phyloP scores from a whole-genome alignment of 352 stramenopile genomes.

The Phytophthora pistaciae region DNA sequence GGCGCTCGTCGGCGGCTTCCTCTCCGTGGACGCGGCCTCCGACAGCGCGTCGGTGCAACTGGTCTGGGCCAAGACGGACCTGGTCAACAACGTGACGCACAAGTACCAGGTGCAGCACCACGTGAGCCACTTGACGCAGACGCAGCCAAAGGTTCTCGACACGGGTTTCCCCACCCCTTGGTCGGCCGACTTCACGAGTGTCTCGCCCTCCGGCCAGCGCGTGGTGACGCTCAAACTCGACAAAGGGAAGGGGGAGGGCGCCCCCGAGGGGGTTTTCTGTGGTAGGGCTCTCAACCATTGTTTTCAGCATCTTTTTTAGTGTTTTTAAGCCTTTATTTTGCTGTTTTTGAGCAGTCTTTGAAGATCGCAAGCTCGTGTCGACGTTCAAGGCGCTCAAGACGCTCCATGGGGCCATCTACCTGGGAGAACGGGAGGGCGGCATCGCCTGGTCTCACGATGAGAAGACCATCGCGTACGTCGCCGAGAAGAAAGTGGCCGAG shows the following conservation, averaged over 20 bases:
- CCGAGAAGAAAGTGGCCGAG: slow-evolving; percentile 68
- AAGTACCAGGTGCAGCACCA: slow-evolving; percentile 72
- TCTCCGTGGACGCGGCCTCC: slow-evolving; percentile 31
- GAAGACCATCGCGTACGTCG: slow-evolving; percentile 75
- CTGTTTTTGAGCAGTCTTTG: slow-evolving; percentile 45
- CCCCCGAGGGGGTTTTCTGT: slow-evolving; percentile 58
- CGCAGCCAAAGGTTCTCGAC: slow-evolving; percentile 36
- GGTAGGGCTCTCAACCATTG: slow-evolving; percentile 15
- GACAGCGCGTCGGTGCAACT: slow-evolving; percentile 54
- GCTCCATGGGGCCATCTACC: slow-evolving; percentile 77
- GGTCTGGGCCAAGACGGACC: slow-evolving; percentile 68
- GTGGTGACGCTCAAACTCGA: slow-evolving; percentile 71
- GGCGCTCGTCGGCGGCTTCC: slow-evolving; percentile 56
- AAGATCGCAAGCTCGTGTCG: slow-evolving; percentile 42
- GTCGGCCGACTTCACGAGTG: slow-evolving; percentile 53
- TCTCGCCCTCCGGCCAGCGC: slow-evolving; percentile 62
- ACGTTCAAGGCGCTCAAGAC: slow-evolving; percentile 76
- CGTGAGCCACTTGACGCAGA: slow-evolving; percentile 31
- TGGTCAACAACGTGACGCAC: slow-evolving; percentile 59
- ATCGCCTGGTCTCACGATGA: slow-evolving; percentile 84
- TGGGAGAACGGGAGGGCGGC: slow-evolving; percentile 75
- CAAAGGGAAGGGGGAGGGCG: slow-evolving; percentile 45
- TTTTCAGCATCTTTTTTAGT: background rate
- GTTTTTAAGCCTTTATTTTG: background rate
- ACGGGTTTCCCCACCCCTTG: slow-evolving; percentile 50